phyloP scores from a whole-genome alignment of 805 yeast species.

The Candida chilensis region DNA sequence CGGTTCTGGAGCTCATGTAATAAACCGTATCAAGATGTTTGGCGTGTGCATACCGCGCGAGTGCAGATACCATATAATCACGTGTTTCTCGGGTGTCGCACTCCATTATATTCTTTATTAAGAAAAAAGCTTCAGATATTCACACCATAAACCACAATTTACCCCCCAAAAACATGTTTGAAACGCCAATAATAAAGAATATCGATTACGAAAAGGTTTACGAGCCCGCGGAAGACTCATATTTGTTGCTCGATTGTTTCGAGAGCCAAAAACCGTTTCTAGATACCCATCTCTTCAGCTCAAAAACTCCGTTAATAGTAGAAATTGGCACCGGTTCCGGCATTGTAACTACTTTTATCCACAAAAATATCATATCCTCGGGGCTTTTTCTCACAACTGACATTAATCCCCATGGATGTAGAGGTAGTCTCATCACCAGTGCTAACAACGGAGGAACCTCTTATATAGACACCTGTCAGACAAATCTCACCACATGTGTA shows the following conservation, averaged over 20 bases:
- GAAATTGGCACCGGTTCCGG: conserved; percentile 96
- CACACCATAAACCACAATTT: too few species aligned
- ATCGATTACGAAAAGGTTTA: conserved; percentile 70
- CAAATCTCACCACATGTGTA: conserved; percentile 47
- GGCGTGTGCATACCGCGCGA: too few species aligned
- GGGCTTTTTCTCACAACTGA: conserved; percentile 65
- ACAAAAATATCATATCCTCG: conserved; percentile 40
- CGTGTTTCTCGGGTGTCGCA: too few species aligned
- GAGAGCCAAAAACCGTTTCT: conserved; percentile 46
- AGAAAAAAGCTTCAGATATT: too few species aligned
- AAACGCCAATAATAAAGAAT: conserved; percentile 58
- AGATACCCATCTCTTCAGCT: conserved; percentile 9
- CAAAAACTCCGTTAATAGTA: conserved; percentile 43
- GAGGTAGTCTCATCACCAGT: conserved; percentile 20
- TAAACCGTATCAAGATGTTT: too few species aligned
- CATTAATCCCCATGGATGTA: conserved; percentile 71
- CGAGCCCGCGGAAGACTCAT: conserved; percentile 94
- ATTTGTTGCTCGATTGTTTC: conserved; percentile 69
- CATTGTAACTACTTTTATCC: conserved; percentile 71
- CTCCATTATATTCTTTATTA: too few species aligned
- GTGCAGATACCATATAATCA: too few species aligned
- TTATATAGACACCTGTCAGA: conserved; percentile 28
- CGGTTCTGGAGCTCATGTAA: too few species aligned
- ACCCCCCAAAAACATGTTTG: too few species aligned
- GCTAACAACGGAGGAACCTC: conserved; percentile 1